These are phyloP conservation scores for Lentinula guzmanii DNA, from an alignment of 768 basidiomycete species.

Conservation along the genomic window DNA sequence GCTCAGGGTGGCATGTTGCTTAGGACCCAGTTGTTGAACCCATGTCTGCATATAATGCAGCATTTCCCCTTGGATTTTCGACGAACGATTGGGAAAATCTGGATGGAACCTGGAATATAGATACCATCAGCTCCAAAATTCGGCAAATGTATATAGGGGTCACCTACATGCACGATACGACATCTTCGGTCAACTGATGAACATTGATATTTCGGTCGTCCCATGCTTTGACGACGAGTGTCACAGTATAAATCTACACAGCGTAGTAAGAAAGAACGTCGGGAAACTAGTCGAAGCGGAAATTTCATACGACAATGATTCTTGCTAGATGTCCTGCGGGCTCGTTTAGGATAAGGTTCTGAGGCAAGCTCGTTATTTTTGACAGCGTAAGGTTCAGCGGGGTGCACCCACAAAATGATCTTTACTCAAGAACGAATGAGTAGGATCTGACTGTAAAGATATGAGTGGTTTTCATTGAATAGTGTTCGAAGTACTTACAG, in stretches of 20 bases:
- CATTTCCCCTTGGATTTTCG: constrained; percentile 73
- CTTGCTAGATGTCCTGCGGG: constrained; percentile 74
- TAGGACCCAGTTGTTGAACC: constrained; percentile 45
- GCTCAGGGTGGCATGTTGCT: constrained; percentile 41
- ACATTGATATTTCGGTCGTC: constrained; percentile 62
- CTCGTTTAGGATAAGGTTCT: constrained; percentile 80
- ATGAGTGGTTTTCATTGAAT: neutral
- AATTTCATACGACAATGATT: constrained; percentile 54
- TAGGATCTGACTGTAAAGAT: constrained; percentile 65
- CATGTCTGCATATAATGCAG: constrained; percentile 59
- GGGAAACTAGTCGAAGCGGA: neutral
- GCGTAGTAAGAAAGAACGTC: neutral
- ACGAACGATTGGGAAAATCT: constrained; percentile 63
- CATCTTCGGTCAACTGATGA: constrained; percentile 50
- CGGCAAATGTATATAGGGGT: neutral
- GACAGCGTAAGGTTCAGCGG: constrained; percentile 8
- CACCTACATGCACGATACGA: constrained; percentile 60
- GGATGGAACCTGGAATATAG: constrained; percentile 64
- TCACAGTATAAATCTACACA: constrained; percentile 55
- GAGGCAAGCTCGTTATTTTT: constrained; percentile 8
- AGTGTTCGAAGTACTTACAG: constrained; percentile 35
- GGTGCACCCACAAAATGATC: constrained; percentile 67
- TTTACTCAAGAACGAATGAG: constrained; percentile 85
- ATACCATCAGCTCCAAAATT: neutral
- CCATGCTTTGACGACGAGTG: constrained; percentile 74